These are phyloP conservation scores for Pseudocercospora crystallina DNA, from an alignment of 2,329 filamentous ascomycete genomes.

Conservation along the genomic window DNA sequence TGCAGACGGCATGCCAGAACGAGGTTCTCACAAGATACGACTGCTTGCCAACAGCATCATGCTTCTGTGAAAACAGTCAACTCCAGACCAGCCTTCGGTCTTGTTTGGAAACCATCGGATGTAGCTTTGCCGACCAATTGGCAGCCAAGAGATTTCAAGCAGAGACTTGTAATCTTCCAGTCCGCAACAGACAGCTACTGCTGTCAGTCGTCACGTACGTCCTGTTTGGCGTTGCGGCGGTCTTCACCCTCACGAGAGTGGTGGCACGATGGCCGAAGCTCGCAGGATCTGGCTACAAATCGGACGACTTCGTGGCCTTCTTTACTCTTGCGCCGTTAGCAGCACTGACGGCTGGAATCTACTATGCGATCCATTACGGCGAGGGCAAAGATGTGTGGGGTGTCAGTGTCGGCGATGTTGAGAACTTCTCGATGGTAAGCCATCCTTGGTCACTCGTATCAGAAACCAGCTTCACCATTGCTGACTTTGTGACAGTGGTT, in stretches of 20 bases:
- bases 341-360: slow-evolving; percentile 9
- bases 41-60: slow-evolving; percentile 12
- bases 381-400: slow-evolving; percentile 15
- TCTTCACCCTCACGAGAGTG: slow-evolving; percentile 7
- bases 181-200: slow-evolving; percentile 5
- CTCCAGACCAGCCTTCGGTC: slow-evolving; percentile 4
- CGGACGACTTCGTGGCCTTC: slow-evolving; percentile 11
- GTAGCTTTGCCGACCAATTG: slow-evolving; percentile 10
- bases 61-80: slow-evolving; percentile 14
- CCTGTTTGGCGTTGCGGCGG: slow-evolving; percentile 9
- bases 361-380: slow-evolving; percentile 13
- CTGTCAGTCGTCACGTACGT: slow-evolving; percentile 9
- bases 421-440: slow-evolving; percentile 12
- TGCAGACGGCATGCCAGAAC: slow-evolving; percentile 10
- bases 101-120: slow-evolving; percentile 6
- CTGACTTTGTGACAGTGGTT: slow-evolving; percentile 13
- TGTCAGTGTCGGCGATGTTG: background rate
- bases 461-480: background rate
- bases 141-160: slow-evolving; percentile 7
- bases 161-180: slow-evolving; percentile 4
- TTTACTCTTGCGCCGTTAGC: slow-evolving; percentile 3
- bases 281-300: slow-evolving; percentile 3
- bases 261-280: slow-evolving; percentile 2
- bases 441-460: background rate
- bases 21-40: slow-evolving; percentile 7